Conservation (phyloP, 2,329 filamentous ascomycete genomes). For the Hymenoscyphus infarciens region DNA sequence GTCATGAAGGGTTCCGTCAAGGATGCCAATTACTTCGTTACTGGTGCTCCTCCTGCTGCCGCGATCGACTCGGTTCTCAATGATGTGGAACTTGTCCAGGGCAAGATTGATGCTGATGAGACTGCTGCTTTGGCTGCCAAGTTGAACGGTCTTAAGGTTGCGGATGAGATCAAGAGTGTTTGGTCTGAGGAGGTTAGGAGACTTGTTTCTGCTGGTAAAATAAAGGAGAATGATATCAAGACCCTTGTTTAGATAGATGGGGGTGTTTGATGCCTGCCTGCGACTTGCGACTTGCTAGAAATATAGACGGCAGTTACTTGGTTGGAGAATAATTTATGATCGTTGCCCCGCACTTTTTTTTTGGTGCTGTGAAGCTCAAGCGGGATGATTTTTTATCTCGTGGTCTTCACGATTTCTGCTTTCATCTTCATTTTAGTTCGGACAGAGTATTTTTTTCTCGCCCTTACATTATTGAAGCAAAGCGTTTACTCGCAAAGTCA, state of each 20-base stretch:
- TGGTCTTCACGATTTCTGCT: too few species aligned
- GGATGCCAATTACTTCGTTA: slow-evolving; percentile 93
- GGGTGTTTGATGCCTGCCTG: not conserved
- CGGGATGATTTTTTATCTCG: too few species aligned
- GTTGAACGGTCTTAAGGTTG: slow-evolving; percentile 74
- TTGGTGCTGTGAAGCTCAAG: not conserved
- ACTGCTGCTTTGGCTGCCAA: slow-evolving; percentile 78
- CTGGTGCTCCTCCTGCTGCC: slow-evolving; percentile 66
- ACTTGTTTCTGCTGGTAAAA: slow-evolving; percentile 76
- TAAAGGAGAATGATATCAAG: slow-evolving; percentile 81
- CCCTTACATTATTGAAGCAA: too few species aligned
- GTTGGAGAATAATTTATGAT: not conserved
- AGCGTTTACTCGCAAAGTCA: too few species aligned
- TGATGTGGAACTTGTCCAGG: slow-evolving; percentile 83
- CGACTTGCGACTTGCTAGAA: not conserved
- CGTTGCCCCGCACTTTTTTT: not conserved
- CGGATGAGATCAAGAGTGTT: slow-evolving; percentile 78
- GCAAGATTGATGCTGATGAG: slow-evolving; percentile 87
- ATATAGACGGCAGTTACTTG: not conserved
- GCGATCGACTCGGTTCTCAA: slow-evolving; percentile 79
- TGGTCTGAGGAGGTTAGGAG: slow-evolving; percentile 76
- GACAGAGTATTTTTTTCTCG: too few species aligned
- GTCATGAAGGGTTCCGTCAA: slow-evolving; percentile 91
- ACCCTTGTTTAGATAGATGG: slow-evolving; percentile 40
- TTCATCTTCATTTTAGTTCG: too few species aligned